Evolutionary conservation across 805 yeast species (phyloP), one percentile per base, ranked within the genome.

Genomic region (Teunomyces gatunensis): DNA sequence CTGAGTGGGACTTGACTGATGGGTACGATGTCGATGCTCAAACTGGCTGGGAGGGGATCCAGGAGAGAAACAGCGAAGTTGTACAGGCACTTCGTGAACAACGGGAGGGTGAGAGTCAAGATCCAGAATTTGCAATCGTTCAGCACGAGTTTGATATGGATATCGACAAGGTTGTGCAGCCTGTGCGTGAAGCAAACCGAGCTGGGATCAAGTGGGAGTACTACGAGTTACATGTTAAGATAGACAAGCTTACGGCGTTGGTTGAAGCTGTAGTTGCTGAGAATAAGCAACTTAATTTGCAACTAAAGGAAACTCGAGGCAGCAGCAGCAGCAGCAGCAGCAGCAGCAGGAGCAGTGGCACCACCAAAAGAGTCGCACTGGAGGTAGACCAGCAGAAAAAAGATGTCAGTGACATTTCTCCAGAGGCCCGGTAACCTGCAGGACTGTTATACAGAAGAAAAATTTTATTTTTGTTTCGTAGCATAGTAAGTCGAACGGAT

Each of bases 1-100:
- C 84, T 6, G 91, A 85, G 57, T 89, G 96, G 96, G 89, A 86
- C 53, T 71, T 89, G 54, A 78, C 85, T 6, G 96, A 88, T 64
- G 96, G 96, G 0, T 88, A 63, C 52, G 64, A 64, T 25, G 67
- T 55, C n/a, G 73, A 68, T 27, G 59, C 57, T n/a, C 52, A 52
- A 6, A 47, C 49, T 28, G 63, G 71, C 18, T 63, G 68, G 68
- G 75, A 69, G 35, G 71, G 69, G 2, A 64, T 73, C 44, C 64
- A 69, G 47, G 69, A 65, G 47, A 55, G 73, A 20, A 58, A 69
- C 50, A 69, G 69, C 30, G 79, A 73, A 42, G 61, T 71, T 17
- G 54, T 56, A 23, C 61, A 63, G 41, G 68, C 64, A 44, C 51
- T 83, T 25, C 64, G 72, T 45, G 64, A 67, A 7, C 94, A 87